phyloP scores from a whole-genome alignment of 2,329 filamentous ascomycete species.

The Mycogone perniciosa region DNA sequence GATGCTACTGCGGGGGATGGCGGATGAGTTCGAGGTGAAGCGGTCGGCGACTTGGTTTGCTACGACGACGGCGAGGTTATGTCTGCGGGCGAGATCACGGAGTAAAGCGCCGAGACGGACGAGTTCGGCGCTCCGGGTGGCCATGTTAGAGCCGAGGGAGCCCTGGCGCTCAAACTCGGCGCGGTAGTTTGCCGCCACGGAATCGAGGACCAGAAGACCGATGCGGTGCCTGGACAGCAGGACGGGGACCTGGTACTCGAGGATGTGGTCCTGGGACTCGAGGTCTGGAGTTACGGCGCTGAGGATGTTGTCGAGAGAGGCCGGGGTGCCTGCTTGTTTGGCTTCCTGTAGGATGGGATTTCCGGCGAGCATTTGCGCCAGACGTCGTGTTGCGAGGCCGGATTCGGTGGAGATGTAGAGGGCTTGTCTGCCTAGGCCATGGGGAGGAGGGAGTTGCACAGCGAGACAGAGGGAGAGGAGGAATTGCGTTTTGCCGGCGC shows the following conservation, averaged over 20 bases:
- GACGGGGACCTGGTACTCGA: constrained; percentile 86
- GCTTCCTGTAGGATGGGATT: constrained; percentile 53
- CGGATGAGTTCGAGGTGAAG: constrained; percentile 41
- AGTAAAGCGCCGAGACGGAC: constrained; percentile 69
- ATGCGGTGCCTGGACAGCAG: constrained; percentile 69
- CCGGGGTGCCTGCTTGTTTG: constrained; percentile 21
- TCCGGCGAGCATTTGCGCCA: constrained; percentile 67
- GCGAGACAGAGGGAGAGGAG: constrained; percentile 79
- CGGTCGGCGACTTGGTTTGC: constrained; percentile 94
- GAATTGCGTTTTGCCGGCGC: constrained; percentile 91
- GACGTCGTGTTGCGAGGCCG: constrained; percentile 70
- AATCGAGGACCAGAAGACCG: constrained; percentile 82
- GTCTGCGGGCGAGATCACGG: constrained; percentile 64
- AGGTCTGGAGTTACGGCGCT: constrained; percentile 82
- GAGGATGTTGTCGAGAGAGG: constrained; percentile 70
- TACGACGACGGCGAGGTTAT: constrained; percentile 79
- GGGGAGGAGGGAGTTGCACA: constrained; percentile 70
- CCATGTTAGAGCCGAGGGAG: constrained; percentile 53
- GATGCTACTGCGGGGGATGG: neutral
- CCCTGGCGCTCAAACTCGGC: constrained; percentile 70
- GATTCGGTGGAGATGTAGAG: constrained; percentile 95
- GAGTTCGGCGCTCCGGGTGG: constrained; percentile 69
- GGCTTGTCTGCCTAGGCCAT: constrained; percentile 64
- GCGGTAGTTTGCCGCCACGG: constrained; percentile 90
- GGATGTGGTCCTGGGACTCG: constrained; percentile 91